Conservation (phyloP, 495 filamentous ascomycete genomes). For the Chlorociboria aeruginascens region DNA sequence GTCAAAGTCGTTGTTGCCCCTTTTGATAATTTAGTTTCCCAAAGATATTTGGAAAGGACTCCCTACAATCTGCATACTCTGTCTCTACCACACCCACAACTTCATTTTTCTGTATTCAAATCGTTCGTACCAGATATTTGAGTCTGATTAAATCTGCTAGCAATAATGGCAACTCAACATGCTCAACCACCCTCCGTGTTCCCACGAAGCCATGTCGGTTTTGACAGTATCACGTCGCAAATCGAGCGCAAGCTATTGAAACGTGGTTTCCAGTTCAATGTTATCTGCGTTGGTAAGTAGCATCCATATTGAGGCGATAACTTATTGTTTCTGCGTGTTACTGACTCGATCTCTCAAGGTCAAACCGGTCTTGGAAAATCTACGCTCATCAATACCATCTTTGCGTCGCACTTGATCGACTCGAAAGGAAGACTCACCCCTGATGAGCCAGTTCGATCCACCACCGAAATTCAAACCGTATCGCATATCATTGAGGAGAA, state of each 20-base stretch:
- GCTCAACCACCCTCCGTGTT: slow-evolving; percentile 47
- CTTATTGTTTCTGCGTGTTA: slow-evolving; percentile 1
- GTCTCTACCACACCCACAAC: not conserved
- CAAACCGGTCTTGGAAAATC: slow-evolving; percentile 99
- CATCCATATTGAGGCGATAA: not conserved
- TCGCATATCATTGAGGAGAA: slow-evolving; percentile 99
- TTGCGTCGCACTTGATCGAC: slow-evolving; percentile 98
- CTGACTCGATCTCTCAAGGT: slow-evolving; percentile 43
- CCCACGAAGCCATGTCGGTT: slow-evolving; percentile 95
- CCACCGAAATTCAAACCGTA: slow-evolving; percentile 94
- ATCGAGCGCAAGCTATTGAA: slow-evolving; percentile 99
- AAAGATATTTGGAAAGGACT: no score
- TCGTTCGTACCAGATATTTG: slow-evolving; percentile 5
- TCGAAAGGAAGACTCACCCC: slow-evolving; percentile 90
- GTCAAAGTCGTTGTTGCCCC: no score
- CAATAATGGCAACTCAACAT: slow-evolving; percentile 15
- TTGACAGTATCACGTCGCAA: slow-evolving; percentile 97
- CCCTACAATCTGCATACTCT: no score
- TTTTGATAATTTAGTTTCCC: no score
- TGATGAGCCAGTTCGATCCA: slow-evolving; percentile 84
- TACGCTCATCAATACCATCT: slow-evolving; percentile 99
- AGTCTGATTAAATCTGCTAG: slow-evolving; percentile 33
- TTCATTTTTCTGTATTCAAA: slow-evolving; percentile 7
- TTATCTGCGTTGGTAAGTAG: slow-evolving; percentile 95
- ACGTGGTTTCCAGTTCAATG: slow-evolving; percentile 99